Evolutionary conservation across 495 filamentous ascomycete species (phyloP).

Genomic region (Aspergillus bertholletiae): DNA sequence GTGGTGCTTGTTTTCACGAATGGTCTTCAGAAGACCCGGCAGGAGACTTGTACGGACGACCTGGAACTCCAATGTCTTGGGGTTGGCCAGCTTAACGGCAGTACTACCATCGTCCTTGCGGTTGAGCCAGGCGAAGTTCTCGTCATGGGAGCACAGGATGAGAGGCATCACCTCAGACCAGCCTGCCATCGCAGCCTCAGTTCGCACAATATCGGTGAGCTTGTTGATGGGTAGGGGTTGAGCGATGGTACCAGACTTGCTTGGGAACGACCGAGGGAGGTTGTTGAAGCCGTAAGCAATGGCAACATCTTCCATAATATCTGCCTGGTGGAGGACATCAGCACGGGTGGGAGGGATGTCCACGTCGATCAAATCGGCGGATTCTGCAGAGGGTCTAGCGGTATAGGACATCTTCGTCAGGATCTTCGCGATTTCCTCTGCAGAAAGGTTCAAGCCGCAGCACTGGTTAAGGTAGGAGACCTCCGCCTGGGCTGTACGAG

Average conservation of each 20-base stretch:
- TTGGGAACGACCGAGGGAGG: slow-evolving; percentile 78
- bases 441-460: slow-evolving; percentile 72
- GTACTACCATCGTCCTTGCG: slow-evolving; percentile 82
- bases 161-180: slow-evolving; percentile 97
- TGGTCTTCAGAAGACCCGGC: slow-evolving; percentile 90
- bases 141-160: slow-evolving; percentile 95
- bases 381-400: slow-evolving; percentile 64
- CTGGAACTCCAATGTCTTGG: slow-evolving; percentile 95
- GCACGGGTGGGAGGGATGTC: slow-evolving; percentile 83
- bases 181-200: slow-evolving; percentile 89
- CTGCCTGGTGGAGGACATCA: slow-evolving; percentile 92
- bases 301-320: slow-evolving; percentile 98
- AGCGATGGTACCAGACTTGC: slow-evolving; percentile 77
- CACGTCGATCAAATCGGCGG: slow-evolving; percentile 68
- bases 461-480: slow-evolving; percentile 90
- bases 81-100: slow-evolving; percentile 87
- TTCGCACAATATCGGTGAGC: slow-evolving; percentile 83
- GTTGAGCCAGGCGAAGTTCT: slow-evolving; percentile 97
- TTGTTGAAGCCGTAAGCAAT: slow-evolving; percentile 97
- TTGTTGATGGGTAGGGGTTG: slow-evolving; percentile 91
- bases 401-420: slow-evolving; percentile 82
- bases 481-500: slow-evolving; percentile 74
- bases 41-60: slow-evolving; percentile 87
- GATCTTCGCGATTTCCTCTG: slow-evolving; percentile 67
- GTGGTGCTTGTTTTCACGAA: slow-evolving; percentile 91